Percentiles rank a stretch among this genome's conserved stretches.
Conservation (phyloP, 75 land plant species). For the Adiantum capillusveneris region DNA sequence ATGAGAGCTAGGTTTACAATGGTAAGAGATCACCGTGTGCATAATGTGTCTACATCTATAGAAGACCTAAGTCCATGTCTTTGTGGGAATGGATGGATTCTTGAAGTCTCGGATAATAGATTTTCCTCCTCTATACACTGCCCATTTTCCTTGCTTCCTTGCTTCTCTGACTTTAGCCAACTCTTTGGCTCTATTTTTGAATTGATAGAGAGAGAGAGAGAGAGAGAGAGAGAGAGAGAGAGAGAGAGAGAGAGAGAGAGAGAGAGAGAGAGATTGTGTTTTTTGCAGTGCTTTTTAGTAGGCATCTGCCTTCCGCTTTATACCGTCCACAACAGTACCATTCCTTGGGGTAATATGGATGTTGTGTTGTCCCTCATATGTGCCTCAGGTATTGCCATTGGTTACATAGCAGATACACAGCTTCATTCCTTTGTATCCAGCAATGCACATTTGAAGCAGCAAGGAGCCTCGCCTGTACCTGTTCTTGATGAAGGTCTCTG, state of each 20-base stretch:
- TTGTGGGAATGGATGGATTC: too few relatives aligned
- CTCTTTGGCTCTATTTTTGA: too few relatives aligned
- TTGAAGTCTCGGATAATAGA: too few relatives aligned
- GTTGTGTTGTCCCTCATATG: conserved; percentile 43
- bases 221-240: not conserved
- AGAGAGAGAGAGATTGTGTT: not conserved
- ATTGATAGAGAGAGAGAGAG: too few relatives aligned
- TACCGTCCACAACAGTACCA: conserved; percentile 45
- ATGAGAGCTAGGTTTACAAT: too few relatives aligned
- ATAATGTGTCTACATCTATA: too few relatives aligned
- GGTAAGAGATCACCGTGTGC: too few relatives aligned
- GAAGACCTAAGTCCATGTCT: too few relatives aligned
- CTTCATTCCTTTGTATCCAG: conserved; percentile 51
- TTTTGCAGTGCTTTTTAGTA: conserved; percentile 71
- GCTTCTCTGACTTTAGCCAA: too few relatives aligned
- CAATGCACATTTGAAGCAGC: conserved; percentile 44
- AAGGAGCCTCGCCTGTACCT: conserved; percentile 45
- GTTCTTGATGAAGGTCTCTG: conserved; percentile 77
- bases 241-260: not conserved
- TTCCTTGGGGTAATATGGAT: conserved; percentile 61
- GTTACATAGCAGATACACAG: conserved; percentile 78
- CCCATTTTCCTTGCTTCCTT: too few relatives aligned
- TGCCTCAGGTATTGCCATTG: conserved; percentile 51
- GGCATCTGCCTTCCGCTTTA: conserved; percentile 86
- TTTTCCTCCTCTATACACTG: too few relatives aligned